Evolutionary conservation across 176 grass and related monocot species (phyloP), one percentile per base, ranked within the genome.

Genomic region (Oryza punctata): DNA sequence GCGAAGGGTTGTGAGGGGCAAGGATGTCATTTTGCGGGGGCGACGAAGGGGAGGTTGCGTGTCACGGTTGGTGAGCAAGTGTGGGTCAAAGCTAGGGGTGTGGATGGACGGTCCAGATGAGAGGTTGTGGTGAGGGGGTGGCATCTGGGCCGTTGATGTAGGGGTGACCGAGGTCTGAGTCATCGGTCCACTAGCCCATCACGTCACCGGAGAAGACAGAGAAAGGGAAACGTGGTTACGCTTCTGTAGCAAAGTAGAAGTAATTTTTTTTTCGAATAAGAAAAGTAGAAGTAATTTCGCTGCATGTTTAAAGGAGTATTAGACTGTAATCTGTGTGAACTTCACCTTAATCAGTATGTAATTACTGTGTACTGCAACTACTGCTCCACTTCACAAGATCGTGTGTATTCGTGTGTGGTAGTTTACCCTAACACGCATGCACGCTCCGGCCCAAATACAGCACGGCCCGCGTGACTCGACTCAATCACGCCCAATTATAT

Each of bases 61-160:
- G 82, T 77, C 29, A 72, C 71, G 78, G 41, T 81, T 85, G 64
- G 77, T 81, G 70, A 16, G 69, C 1, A 29, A 38, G 40, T 54
- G 71, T n/a, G 40, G 71, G 71, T 76, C n/a, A n/a, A n/a, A n/a
- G n/a, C n/a, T n/a, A n/a, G n/a, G n/a, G n/a, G 59, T 6, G 37
- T 26, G 70, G 70, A 49, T 79, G 82, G 71, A 85, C 82, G 87
- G 63, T 0, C 0, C 0, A 0, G 87, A 89, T 81, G 38, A 13
- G 10, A 7, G 16, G 3, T 0, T 7, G n/a, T 5, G 64, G 6
- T 15, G 69, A 11, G 14, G 9, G 6, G 29, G 27, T 3, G 11
- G n/a, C 1, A 6, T 74, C 40, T 16, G 2, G 14, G 2, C 64
- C 77, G 87, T 89, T 37, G 77, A 16, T 80, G 46, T 3, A 0